Percentiles rank a stretch among this genome's conserved stretches.
Evolutionary conservation across 2,329 filamentous ascomycete genomes (phyloP).

Genomic region (Colletotrichum lini): DNA sequence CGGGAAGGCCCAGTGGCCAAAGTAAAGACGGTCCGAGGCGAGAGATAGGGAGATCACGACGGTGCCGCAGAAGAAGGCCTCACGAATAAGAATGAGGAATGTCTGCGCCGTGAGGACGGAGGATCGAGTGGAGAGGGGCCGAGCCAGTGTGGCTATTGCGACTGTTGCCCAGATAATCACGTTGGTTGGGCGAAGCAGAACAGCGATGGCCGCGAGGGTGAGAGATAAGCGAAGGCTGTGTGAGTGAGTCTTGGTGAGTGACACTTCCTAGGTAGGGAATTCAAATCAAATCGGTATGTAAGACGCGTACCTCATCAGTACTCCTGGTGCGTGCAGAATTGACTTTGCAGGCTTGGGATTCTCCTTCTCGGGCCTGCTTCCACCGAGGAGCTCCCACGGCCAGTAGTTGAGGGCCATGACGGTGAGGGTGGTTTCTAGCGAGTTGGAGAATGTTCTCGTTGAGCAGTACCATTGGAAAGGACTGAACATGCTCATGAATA

Average conservation of each 20-base stretch:
- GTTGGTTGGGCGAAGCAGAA: constrained; percentile 92
- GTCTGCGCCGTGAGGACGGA: constrained; percentile 61
- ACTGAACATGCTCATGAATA: constrained; percentile 79
- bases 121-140: constrained; percentile 51
- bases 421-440: constrained; percentile 90
- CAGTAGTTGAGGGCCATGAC: constrained; percentile 83
- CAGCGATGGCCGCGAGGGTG: constrained; percentile 83
- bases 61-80: constrained; percentile 75
- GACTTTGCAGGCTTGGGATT: constrained; percentile 54
- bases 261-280: not conserved
- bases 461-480: constrained; percentile 99
- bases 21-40: constrained; percentile 82
- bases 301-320: constrained; percentile 46
- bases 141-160: constrained; percentile 62
- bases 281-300: no score
- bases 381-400: constrained; percentile 82
- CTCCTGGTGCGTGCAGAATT: constrained; percentile 46
- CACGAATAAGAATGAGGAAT: constrained; percentile 69
- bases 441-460: constrained; percentile 94
- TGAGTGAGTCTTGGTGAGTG: constrained; percentile 46
- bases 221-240: constrained; percentile 70
- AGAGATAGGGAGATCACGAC: constrained; percentile 74
- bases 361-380: constrained; percentile 56
- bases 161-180: constrained; percentile 85
- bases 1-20: constrained; percentile 89